Percentiles rank a stretch among this genome's conserved stretches.
phyloP scores from a whole-genome alignment of 1,139 yeast genomes.

The Scheffersomyces stambukii region DNA sequence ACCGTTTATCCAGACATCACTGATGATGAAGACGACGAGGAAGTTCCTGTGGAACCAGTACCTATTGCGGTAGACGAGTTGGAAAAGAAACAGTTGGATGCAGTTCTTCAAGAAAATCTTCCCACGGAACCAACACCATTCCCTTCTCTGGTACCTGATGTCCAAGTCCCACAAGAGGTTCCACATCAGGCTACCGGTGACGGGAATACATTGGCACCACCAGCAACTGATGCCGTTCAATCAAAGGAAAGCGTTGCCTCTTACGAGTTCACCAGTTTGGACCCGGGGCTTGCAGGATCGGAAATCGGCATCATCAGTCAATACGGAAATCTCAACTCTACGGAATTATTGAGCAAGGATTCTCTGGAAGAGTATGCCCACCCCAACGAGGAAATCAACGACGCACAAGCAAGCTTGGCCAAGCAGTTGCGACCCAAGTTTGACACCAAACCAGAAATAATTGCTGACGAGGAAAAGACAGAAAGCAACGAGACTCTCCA shows the following conservation, averaged over 20 bases:
- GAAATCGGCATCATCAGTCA: conserved; percentile 22
- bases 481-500: conserved; percentile 13
- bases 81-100: conserved; percentile 4
- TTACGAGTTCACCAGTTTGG: conserved; percentile 8
- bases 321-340: conserved; percentile 14
- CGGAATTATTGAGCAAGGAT: conserved; percentile 7
- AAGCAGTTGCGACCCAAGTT: conserved; percentile 30
- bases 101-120: conserved; percentile 3
- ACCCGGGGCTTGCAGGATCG: conserved; percentile 10
- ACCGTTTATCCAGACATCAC: not conserved
- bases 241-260: no score
- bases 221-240: no score
- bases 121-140: no score
- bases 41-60: conserved; percentile 7
- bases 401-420: conserved; percentile 13
- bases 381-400: conserved; percentile 4
- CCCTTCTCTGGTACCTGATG: no score
- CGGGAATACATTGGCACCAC: no score
- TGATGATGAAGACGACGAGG: conserved; percentile 6
- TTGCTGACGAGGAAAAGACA: conserved; percentile 9
- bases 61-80: conserved; percentile 7
- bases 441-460: conserved; percentile 27
- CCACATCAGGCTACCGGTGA: no score
- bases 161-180: no score
- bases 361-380: conserved; percentile 11